Evolutionary conservation across 306 rosid species (phyloP), one percentile per base, ranked within the genome.

Genomic region (Trifolium subterraneum): DNA sequence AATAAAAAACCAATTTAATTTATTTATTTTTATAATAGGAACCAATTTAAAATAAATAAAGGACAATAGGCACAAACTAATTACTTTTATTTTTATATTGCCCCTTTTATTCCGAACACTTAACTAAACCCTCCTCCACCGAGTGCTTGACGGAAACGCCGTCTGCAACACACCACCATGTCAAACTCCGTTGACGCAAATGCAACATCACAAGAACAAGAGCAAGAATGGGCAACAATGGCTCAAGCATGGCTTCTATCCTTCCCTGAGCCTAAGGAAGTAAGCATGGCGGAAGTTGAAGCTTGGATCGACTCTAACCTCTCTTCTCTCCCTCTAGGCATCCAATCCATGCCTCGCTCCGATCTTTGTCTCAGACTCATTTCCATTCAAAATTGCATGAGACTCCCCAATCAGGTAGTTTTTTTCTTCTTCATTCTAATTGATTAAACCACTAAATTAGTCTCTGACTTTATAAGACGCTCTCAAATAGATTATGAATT

Each of bases 161-260:
- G 64, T 35, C 48, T 50, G n/a, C 68, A 0, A 15, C 29, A 14
- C 35, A 13, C 19, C 45, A 73, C 50, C 72, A 93, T 93, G 97
- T 86, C 85, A 52, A 82, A 58, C 80, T 11, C 83, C 9, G 84
- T 31, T 0, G 88, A 78, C 7, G 64, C 65, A 85, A 68, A 15
- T 8, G 61, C 58, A 35, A 33, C 55, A 5, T 45, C 65, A 44
- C 25, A 13, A 20, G 74, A 52, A 45, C 82, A 67, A 11, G 90
- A 88, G 14, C 80, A 73, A 9, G 99, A 92, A 82, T 92, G 97
- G 96, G 99, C 86, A 54, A 90, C 88, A 10, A 94, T 94, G 99
- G 99, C 99, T 13, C 93, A 88, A 15, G 97, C 99, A 27, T 94
- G 99, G 99, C 84, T 92, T 42, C 71, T 82, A 56, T 92, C 92